Evolutionary conservation across 768 basidiomycete genomes (phyloP).

Genomic region (Lyophyllum atratum): DNA sequence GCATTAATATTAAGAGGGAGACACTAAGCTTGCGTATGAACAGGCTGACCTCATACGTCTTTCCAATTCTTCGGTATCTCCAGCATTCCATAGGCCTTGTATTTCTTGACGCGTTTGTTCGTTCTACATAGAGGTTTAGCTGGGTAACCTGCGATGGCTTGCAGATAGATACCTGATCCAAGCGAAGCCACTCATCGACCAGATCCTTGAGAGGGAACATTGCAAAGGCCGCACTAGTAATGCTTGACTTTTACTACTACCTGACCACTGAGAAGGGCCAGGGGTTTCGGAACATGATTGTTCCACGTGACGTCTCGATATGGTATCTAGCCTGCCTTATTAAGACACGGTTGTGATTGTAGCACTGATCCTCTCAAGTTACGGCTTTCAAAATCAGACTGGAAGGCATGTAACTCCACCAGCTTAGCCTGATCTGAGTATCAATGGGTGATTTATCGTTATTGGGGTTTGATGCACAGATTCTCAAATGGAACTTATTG

Average conservation of each 20-base stretch:
- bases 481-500: too few species aligned
- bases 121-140: slow-evolving; percentile 39
- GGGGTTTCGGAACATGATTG: too few species aligned
- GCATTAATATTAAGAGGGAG: neutral
- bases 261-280: too few species aligned
- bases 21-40: neutral
- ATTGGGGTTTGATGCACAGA: too few species aligned
- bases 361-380: too few species aligned
- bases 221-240: neutral
- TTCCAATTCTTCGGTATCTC: slow-evolving; percentile 50
- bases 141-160: neutral
- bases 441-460: too few species aligned
- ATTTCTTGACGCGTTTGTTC: slow-evolving; percentile 50
- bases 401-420: too few species aligned
- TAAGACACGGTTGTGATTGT: neutral
- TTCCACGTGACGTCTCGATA: slow-evolving; percentile 3
- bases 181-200: slow-evolving; percentile 39
- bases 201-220: slow-evolving; percentile 35
- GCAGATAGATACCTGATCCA: slow-evolving; percentile 33
- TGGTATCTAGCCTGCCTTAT: neutral
- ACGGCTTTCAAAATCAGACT: too few species aligned
- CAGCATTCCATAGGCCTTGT: slow-evolving; percentile 42
- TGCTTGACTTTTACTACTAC: too few species aligned
- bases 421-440: too few species aligned
- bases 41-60: slow-evolving; percentile 52